Conservation (phyloP, 148 eudicot genomes). For the Beta vulgaris region DNA sequence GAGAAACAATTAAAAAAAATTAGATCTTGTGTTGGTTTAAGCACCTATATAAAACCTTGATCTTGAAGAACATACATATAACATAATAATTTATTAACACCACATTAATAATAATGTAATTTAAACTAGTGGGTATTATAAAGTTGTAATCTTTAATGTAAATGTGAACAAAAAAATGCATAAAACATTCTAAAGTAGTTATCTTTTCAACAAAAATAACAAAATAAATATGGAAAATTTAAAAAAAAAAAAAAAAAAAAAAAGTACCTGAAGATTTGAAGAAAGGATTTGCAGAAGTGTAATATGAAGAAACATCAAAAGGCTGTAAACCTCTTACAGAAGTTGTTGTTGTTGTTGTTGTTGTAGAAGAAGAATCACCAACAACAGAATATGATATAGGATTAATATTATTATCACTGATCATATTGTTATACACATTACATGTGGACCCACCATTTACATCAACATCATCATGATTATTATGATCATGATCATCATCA, state of each 20-base stretch:
- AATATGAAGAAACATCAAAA: slow-evolving; percentile 39
- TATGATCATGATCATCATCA: slow-evolving; percentile 12
- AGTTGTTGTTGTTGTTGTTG: slow-evolving; percentile 12
- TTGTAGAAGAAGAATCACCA: slow-evolving; percentile 4
- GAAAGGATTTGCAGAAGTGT: slow-evolving; percentile 23
- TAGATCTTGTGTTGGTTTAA: background rate
- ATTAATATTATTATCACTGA: background rate
- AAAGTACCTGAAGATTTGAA: slow-evolving; percentile 50
- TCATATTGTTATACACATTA: slow-evolving; percentile 17
- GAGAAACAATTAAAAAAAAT: slow-evolving; percentile 3
- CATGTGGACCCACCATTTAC: slow-evolving; percentile 33
- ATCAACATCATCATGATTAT: slow-evolving; percentile 16
- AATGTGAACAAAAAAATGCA: background rate
- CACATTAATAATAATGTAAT: too few species aligned
- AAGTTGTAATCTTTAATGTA: background rate
- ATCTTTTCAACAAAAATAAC: background rate
- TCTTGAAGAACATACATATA: background rate
- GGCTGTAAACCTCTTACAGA: slow-evolving; percentile 33
- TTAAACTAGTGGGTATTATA: too few species aligned
- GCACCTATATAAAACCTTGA: background rate
- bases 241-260: background rate
- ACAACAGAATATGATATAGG: background rate
- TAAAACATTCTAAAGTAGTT: slow-evolving; percentile 3
- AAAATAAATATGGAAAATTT: background rate
- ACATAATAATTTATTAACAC: too few species aligned